These are phyloP conservation scores for Xylaria acuta DNA, from an alignment of 495 filamentous ascomycete species.

Conservation along the genomic window DNA sequence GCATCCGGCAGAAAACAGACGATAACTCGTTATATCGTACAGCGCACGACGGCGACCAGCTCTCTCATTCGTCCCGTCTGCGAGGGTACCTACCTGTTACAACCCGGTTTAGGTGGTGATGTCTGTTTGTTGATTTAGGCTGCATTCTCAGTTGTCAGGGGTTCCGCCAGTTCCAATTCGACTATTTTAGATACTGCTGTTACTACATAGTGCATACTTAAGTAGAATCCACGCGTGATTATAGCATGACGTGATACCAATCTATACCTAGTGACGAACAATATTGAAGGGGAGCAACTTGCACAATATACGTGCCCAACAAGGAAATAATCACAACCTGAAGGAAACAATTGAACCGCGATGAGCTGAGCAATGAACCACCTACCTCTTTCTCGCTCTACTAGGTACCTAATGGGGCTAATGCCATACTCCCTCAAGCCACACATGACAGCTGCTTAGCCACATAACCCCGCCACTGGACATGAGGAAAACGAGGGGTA, in stretches of 20 bases:
- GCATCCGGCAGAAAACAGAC: background rate
- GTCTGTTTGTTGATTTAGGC: constrained; percentile 18
- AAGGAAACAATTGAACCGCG: too few relatives aligned
- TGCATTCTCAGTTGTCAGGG: constrained; percentile 6
- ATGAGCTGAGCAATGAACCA: too few relatives aligned
- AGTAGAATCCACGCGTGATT: background rate
- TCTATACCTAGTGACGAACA: background rate
- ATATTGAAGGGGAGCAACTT: background rate
- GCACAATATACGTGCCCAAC: background rate
- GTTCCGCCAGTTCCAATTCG: background rate
- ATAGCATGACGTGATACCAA: background rate
- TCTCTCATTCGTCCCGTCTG: background rate
- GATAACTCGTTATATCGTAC: background rate
- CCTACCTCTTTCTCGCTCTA: too few relatives aligned
- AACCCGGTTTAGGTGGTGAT: background rate
- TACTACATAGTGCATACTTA: too few relatives aligned
- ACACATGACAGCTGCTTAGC: background rate
- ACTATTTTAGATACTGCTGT: too few relatives aligned
- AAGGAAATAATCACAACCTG: too few relatives aligned
- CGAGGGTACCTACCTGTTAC: background rate
- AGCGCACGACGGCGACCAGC: background rate
- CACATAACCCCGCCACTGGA: constrained; percentile 5
- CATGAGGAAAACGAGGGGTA: constrained; percentile 2
- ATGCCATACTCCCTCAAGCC: background rate
- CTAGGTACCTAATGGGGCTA: too few relatives aligned